Percentiles rank a stretch among this genome's conserved stretches.
Evolutionary conservation across 140 eudicot species (phyloP).

Genomic region (Bidens hawaiensis): DNA sequence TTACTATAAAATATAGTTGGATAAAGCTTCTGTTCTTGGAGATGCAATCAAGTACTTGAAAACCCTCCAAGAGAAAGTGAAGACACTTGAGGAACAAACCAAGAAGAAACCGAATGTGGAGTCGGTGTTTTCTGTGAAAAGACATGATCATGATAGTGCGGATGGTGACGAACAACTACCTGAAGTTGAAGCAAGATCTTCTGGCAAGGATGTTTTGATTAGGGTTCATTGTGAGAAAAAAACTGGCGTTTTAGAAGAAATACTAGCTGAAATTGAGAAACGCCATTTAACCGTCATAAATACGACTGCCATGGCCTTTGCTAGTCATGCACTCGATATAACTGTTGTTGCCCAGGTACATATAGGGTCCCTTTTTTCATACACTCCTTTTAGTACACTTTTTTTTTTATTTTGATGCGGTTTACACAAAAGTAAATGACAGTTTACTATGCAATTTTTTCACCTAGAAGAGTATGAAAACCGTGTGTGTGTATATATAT

Average conservation of each 20-base stretch:
- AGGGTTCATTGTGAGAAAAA: conserved; percentile 69
- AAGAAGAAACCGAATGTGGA: conserved; percentile 34
- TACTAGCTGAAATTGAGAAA: conserved; percentile 52
- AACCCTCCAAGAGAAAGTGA: conserved; percentile 65
- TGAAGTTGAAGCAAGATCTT: conserved; percentile 59
- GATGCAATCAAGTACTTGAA: conserved; percentile 84
- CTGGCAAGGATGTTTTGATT: conserved; percentile 52
- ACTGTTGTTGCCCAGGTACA: conserved; percentile 57
- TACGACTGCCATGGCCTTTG: conserved; percentile 56
- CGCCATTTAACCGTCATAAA: conserved; percentile 52
- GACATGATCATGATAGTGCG: conserved; percentile 32
- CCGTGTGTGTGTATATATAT: too few species aligned
- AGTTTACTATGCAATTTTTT: too few species aligned
- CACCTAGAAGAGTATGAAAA: too few species aligned
- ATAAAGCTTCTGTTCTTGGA: conserved; percentile 90
- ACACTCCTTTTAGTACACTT: too few species aligned
- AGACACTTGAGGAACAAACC: conserved; percentile 64
- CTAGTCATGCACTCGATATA: conserved; percentile 56
- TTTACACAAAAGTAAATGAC: too few species aligned
- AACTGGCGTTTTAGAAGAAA: conserved; percentile 46
- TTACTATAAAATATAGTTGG: conserved; percentile 56
- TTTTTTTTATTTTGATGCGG: too few species aligned
- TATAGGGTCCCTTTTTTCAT: too few species aligned
- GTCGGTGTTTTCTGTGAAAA: conserved; percentile 52
- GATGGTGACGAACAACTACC: conserved; percentile 43